A percentile compares a stretch with the other conserved stretches of the same genome.
phyloP scores from a whole-genome alignment of 805 yeast genomes.

The Lipomyces yamadae region DNA sequence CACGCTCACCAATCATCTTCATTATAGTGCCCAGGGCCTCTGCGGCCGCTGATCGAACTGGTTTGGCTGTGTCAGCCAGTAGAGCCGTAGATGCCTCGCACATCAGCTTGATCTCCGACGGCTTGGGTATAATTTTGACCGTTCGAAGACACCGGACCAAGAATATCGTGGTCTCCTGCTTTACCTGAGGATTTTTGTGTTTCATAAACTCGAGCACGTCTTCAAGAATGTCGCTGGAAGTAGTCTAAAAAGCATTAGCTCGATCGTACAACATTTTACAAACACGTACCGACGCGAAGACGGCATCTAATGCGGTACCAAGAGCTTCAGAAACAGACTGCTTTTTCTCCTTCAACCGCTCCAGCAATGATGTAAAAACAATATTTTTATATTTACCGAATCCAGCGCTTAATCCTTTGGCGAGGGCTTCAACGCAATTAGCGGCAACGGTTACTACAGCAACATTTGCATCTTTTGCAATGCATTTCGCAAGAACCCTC shows the following conservation, averaged over 20 bases:
- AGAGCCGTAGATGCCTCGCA: conserved; percentile 62
- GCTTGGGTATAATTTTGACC: conserved; percentile 56
- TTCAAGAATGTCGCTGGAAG: conserved; percentile 61
- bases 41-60: conserved; percentile 77
- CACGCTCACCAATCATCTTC: conserved; percentile 80
- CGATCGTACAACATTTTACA: not conserved
- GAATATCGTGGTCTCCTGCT: conserved; percentile 69
- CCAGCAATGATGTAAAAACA: conserved; percentile 68
- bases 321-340: conserved; percentile 74
- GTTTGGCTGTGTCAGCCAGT: conserved; percentile 82
- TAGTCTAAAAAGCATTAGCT: conserved; percentile 42
- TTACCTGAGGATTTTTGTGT: conserved; percentile 83
- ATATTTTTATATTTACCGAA: conserved; percentile 60
- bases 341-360: conserved; percentile 87
- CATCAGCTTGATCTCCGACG: conserved; percentile 60
- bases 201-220: conserved; percentile 62
- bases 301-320: conserved; percentile 65
- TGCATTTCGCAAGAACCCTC: conserved; percentile 66
- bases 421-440: conserved; percentile 62
- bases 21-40: conserved; percentile 79
- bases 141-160: conserved; percentile 65
- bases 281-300: conserved; percentile 50
- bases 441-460: conserved; percentile 85
- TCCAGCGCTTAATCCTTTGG: conserved; percentile 64
- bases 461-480: conserved; percentile 81